Conservation (phyloP, 768 basidiomycete species). For the Macrolepiota fuliginosa region DNA sequence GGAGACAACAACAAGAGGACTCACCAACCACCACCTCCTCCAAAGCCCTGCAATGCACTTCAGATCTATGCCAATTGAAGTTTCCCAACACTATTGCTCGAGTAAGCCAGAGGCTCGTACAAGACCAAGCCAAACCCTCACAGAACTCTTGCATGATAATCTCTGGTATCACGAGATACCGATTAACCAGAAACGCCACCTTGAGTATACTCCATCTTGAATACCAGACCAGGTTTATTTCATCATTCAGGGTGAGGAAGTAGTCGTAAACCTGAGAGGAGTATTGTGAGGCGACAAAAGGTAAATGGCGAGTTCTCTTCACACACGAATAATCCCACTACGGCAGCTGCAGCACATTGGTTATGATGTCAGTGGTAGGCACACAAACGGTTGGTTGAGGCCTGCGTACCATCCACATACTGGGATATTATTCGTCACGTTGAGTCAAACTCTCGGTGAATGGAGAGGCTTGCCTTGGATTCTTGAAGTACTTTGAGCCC, state of each 20-base stretch:
- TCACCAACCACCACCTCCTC: no score
- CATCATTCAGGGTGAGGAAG: background rate
- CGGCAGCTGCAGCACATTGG: background rate
- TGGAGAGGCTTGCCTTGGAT: background rate
- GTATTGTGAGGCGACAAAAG: no score
- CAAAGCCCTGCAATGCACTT: no score
- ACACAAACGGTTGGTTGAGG: background rate
- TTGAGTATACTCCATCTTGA: background rate
- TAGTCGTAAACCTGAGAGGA: conserved; percentile 1
- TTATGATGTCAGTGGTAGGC: background rate
- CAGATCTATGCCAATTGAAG: no score
- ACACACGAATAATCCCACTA: background rate
- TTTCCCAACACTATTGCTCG: no score
- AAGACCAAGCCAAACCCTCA: no score
- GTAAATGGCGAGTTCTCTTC: no score
- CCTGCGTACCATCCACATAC: background rate
- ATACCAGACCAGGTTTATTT: background rate
- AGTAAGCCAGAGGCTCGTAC: no score
- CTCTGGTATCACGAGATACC: background rate
- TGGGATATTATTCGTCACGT: background rate
- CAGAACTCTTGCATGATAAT: no score
- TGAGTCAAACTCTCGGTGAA: background rate
- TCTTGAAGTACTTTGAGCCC: background rate
- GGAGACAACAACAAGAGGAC: no score
- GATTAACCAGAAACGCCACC: background rate